phyloP scores from a whole-genome alignment of 352 stramenopile genomes.

The Pythium vanterpoolii region DNA sequence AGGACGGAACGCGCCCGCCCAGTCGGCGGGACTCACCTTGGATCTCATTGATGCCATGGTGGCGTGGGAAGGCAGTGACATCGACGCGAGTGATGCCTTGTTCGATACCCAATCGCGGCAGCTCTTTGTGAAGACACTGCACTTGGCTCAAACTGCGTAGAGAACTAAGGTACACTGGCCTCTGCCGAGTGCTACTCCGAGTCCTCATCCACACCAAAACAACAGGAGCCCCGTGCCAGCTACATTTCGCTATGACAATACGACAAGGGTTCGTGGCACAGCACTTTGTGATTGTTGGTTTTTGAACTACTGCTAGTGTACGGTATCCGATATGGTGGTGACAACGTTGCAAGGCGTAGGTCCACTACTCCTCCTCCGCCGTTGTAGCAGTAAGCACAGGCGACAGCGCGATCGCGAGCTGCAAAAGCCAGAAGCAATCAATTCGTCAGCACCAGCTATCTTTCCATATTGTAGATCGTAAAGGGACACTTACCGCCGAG shows the following conservation, averaged over 20 bases:
- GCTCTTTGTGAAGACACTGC: conserved; percentile 73
- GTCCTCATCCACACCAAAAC: not conserved
- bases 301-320: conserved; percentile 13
- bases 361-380: conserved; percentile 42
- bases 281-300: not conserved
- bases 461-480: not conserved
- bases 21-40: conserved; percentile 38
- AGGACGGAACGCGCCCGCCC: conserved; percentile 15
- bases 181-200: too few species aligned
- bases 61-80: conserved; percentile 38
- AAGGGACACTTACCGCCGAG: conserved; percentile 43
- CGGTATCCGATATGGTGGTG: not conserved
- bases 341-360: not conserved
- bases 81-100: conserved; percentile 29
- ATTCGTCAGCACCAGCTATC: too few species aligned
- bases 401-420: conserved; percentile 69
- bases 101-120: conserved; percentile 54
- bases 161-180: not conserved
- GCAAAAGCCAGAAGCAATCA: conserved; percentile 1
- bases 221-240: not conserved
- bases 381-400: conserved; percentile 43
- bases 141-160: conserved; percentile 42
- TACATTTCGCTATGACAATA: conserved; percentile 6
- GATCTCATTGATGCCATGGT: conserved; percentile 68
- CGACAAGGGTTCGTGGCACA: too few species aligned